Evolutionary conservation across 345 rosid species (phyloP).

Genomic region (Ceriops decandra): DNA sequence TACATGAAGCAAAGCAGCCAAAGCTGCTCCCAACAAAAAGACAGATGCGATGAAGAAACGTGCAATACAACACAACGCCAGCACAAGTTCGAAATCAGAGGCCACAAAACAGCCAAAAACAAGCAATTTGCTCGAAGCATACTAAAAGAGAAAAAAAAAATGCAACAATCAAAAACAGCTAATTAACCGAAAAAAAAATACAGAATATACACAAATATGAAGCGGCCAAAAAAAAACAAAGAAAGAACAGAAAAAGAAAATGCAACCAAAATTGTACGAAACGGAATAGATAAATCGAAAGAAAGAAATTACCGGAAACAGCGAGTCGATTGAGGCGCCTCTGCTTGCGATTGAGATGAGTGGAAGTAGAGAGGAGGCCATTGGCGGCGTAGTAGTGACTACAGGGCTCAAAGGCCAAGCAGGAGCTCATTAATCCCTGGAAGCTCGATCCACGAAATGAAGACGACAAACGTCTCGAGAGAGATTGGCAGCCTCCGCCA

Average conservation of each 20-base stretch:
- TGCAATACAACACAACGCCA: neutral
- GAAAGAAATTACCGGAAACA: conserved; percentile 15
- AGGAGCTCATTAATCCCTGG: conserved; percentile 52
- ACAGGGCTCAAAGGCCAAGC: conserved; percentile 68
- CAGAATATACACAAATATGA: neutral
- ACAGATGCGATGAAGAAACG: neutral
- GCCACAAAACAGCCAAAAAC: neutral
- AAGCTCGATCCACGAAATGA: conserved; percentile 46
- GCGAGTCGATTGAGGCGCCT: conserved; percentile 15
- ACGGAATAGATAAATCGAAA: neutral
- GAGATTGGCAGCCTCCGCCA: conserved; percentile 9
- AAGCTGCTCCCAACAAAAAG: neutral
- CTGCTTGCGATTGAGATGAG: conserved; percentile 16
- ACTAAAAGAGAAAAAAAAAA: neutral
- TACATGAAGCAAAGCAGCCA: neutral
- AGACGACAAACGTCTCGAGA: conserved; percentile 18
- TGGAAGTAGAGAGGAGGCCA: conserved; percentile 42
- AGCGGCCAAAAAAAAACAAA: neutral
- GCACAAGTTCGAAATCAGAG: neutral
- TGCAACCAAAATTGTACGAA: neutral
- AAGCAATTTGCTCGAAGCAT: neutral
- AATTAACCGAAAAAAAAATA: neutral
- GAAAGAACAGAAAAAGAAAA: neutral
- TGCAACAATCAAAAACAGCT: neutral
- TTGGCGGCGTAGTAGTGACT: conserved; percentile 43